Conservation (phyloP, 305 asterid species). For the Caryopteris hybrid region DNA sequence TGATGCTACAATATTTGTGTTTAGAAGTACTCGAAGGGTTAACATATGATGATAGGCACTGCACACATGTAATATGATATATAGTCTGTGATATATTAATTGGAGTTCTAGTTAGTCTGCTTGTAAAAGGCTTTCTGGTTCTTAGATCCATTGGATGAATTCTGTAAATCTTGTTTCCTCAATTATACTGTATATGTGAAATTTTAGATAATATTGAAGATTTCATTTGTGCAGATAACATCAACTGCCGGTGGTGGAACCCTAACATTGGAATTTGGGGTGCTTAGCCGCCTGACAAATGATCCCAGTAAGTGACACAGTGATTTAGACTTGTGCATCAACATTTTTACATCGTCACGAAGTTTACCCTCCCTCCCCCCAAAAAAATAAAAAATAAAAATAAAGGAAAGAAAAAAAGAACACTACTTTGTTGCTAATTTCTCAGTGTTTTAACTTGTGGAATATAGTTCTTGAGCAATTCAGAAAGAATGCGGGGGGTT, state of each 20-base stretch:
- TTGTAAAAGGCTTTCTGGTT: neutral
- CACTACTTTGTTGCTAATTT: too few species aligned
- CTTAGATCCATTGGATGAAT: neutral
- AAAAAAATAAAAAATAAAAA: too few species aligned
- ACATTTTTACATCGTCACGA: too few species aligned
- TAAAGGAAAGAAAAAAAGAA: too few species aligned
- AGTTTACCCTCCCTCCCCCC: too few species aligned
- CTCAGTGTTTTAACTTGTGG: too few species aligned
- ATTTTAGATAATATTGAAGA: slow-evolving; percentile 15
- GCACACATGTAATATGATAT: neutral
- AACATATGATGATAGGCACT: neutral
- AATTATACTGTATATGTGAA: neutral
- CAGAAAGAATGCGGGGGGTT: too few species aligned
- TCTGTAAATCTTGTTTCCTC: neutral
- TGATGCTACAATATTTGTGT: neutral
- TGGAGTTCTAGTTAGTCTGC: neutral
- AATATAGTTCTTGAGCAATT: too few species aligned
- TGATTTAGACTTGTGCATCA: neutral
- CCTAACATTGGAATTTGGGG: slow-evolving; percentile 89
- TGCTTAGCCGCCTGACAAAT: slow-evolving; percentile 92
- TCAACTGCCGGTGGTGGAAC: slow-evolving; percentile 99
- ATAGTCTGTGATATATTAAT: neutral
- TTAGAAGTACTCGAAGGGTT: too few species aligned
- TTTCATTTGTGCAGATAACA: slow-evolving; percentile 60
- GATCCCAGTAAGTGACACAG: slow-evolving; percentile 60